Evolutionary conservation across 495 filamentous ascomycete species (phyloP), one percentile per base, ranked within the genome.

Genomic region (Podospora sp.): DNA sequence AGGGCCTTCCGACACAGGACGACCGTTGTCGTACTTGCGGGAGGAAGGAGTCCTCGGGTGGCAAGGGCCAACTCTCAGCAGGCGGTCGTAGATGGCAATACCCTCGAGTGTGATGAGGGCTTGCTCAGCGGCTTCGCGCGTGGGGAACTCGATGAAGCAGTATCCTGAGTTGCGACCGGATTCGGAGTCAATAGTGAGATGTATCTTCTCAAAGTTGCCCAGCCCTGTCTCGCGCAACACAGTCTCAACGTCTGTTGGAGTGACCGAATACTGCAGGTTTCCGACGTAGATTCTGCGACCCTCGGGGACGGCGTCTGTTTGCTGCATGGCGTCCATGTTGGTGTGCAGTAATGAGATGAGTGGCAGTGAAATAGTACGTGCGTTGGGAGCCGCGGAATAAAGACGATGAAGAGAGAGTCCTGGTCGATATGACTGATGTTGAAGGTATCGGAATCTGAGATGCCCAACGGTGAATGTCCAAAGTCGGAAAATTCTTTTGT

Each of bases 101-200:
- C 87, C 89, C 65, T 86, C 81, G 25, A 89, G 74, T 27, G 82
- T 74, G 21, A 66, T 67, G 78, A 90, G 88, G 24, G 87, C 87
- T 0, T 71, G 74, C n/a, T 85, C 81, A 0, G 88, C 88, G 21
- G 83, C 70, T n/a, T 86, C 84, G 64, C 81, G 80, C 33, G 79
- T 83, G 21, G 77, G 65, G 60, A 91, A 82, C 69, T 91, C 88
- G 60, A 90, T 84, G 62, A 91, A 91, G 77, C 89, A 91, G 77
- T 90, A 91, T 6, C 87, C 89, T 3, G 88, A 88, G 73, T 91
- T 91, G 16, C 88, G 77, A 53, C 86, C 86, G 24, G 86, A 88
- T 71, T 89, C 86, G 20, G 88, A 86, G 72, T 91, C 88, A 57
- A 89, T 81, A 9, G 87, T 86, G 72, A 91, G 89, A 71, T 88